phyloP scores from a whole-genome alignment of 2,329 filamentous ascomycete species.

The Aspergillus uvarum region DNA sequence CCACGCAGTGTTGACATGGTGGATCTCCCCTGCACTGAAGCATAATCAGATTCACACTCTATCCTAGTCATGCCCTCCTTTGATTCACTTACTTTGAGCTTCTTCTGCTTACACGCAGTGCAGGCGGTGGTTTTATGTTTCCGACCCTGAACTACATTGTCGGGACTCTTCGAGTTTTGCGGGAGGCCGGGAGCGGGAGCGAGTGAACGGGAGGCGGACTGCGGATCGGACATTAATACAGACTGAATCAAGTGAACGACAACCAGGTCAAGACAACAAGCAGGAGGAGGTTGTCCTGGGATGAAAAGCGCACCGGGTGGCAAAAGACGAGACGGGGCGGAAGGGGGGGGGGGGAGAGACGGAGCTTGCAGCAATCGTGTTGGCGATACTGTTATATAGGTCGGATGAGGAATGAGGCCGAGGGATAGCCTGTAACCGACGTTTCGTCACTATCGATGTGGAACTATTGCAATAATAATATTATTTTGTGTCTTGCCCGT shows the following conservation, averaged over 20 bases:
- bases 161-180: constrained; percentile 7
- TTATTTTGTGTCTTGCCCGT: neutral
- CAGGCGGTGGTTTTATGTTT: constrained; percentile 29
- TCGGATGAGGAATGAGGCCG: neutral
- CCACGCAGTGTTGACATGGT: constrained; percentile 29
- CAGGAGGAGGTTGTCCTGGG: neutral
- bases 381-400: neutral
- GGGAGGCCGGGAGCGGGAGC: constrained; percentile 17
- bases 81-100: constrained; percentile 21
- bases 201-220: constrained; percentile 17
- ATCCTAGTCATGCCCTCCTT: too few species aligned
- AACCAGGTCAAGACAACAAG: neutral
- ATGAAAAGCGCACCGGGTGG: neutral
- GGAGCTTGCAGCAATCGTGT: neutral
- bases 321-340: neutral
- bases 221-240: constrained; percentile 21
- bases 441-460: neutral
- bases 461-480: neutral
- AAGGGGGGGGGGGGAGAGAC: neutral
- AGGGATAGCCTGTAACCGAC: neutral
- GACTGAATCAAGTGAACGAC: neutral
- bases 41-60: neutral
- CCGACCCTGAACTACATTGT: constrained; percentile 15
- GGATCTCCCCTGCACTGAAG: constrained; percentile 28
- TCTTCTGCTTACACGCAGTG: constrained; percentile 24